Percentiles rank a stretch among this genome's conserved stretches.
Evolutionary conservation across 2,329 filamentous ascomycete species (phyloP).

Genomic region (Fusarium paranaense): DNA sequence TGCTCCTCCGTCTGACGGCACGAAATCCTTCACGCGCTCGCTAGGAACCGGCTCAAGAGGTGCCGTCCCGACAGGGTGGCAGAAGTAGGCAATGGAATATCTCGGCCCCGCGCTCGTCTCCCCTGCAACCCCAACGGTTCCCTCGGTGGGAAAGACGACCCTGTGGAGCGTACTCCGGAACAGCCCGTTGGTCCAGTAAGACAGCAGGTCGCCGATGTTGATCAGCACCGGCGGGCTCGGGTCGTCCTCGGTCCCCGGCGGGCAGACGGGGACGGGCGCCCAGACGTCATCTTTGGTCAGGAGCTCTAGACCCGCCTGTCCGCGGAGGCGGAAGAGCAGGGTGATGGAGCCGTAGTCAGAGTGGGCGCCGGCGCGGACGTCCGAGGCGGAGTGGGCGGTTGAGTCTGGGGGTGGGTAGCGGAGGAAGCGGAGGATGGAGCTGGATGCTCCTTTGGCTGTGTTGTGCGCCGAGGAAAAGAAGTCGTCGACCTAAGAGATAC

Average conservation of each 20-base stretch:
- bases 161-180: constrained; percentile 90
- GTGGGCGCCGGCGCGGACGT: constrained; percentile 90
- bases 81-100: constrained; percentile 77
- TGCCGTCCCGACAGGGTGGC: constrained; percentile 68
- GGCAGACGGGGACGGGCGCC: constrained; percentile 76
- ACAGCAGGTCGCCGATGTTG: constrained; percentile 77
- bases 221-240: constrained; percentile 81
- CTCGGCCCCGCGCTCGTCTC: constrained; percentile 64
- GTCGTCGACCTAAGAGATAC: constrained; percentile 53
- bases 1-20: constrained; percentile 46
- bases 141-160: constrained; percentile 74
- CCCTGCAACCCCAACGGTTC: constrained; percentile 47
- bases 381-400: constrained; percentile 59
- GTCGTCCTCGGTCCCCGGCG: constrained; percentile 68
- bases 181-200: constrained; percentile 91
- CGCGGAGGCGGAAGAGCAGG: constrained; percentile 85
- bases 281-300: constrained; percentile 66
- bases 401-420: constrained; percentile 72
- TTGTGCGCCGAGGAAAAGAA: constrained; percentile 68
- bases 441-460: constrained; percentile 58
- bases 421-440: constrained; percentile 76
- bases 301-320: constrained; percentile 89
- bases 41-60: constrained; percentile 71
- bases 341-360: constrained; percentile 84
- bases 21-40: constrained; percentile 61